Conservation (phyloP, 768 basidiomycete species). For the Phaeotremella skinneri region DNA sequence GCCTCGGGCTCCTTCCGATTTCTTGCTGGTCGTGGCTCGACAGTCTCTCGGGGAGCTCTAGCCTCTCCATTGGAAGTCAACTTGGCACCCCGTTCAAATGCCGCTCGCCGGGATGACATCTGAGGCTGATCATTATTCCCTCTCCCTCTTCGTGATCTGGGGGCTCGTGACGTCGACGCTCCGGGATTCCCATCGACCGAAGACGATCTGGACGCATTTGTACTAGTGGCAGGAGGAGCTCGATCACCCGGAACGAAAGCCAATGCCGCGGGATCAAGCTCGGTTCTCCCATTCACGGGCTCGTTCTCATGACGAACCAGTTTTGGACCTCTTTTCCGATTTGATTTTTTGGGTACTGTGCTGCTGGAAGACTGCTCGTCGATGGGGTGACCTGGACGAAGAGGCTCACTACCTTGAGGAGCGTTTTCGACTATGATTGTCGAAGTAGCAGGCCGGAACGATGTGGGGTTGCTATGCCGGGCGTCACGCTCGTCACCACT, state of each 20-base stretch:
- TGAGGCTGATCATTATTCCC: neutral
- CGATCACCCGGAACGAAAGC: no score
- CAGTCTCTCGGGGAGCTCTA: neutral
- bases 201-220: no score
- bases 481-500: no score
- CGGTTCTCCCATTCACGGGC: no score
- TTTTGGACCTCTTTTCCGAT: neutral
- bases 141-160: neutral
- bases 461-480: neutral
- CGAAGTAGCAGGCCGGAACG: neutral
- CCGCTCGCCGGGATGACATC: constrained; percentile 29
- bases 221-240: no score
- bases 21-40: neutral
- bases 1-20: constrained; percentile 31
- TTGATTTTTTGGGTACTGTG: neutral
- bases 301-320: neutral
- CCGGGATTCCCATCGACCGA: no score
- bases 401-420: neutral
- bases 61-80: constrained; percentile 20
- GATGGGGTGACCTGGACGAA: neutral
- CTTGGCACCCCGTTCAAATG: constrained; percentile 35
- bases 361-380: neutral
- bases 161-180: no score
- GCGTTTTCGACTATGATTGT: neutral
- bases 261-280: no score